Base-by-base conservation (phyloP, 2,329 filamentous ascomycete genomes). In the Fusarium cyanostomum region DNA sequence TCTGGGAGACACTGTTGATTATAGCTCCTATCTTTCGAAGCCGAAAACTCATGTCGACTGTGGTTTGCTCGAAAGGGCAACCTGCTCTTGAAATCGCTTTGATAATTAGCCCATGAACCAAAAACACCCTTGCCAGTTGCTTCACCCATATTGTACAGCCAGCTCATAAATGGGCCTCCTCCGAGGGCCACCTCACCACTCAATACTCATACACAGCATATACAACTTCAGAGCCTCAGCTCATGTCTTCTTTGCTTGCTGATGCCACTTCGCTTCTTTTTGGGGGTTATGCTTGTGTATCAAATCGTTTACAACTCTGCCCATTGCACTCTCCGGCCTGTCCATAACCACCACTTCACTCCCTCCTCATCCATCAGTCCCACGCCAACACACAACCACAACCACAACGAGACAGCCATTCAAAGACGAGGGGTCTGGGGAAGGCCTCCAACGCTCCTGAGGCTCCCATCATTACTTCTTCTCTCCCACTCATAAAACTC, bases 261-360 rank as follows among this genome's bases (percentile, higher is more conserved):
- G 52, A 58, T 66, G 59, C 69, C 67, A 64, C 64, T 64, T 67
- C 59, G 66, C 64, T 70, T 69, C 69, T 62, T 66, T 69, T 71
- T 48, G 59, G 56, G 63, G 45, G 55, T 60, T 56, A 56, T 65
- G 59, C 56, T 64, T 69, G 63, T 67, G 62, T 70, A 70, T 70
- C 67, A 70, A 70, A 67, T 71, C 71, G 66, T 70, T 63, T 71
- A 73, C 70, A 72, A 68, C 71, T 70, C 66, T 70, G 67, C 68
- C 56, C 67, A 67, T 68, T 68, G 58, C 70, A 67, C 63, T 69
- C 61, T 72, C 67, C 68, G 62, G 49, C 71, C 66, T 68, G 66
- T 69, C 64, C 64, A 67, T 55, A 64, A 54, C 54, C 63, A 64
- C 63, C 55, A 60, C 60, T 62, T 64, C 67, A 65, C 70, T 64